Percentiles rank a stretch among this genome's conserved stretches.
These are phyloP conservation scores for Bipolaris bicolor DNA, from an alignment of 2,329 filamentous ascomycete species.

Conservation along the genomic window DNA sequence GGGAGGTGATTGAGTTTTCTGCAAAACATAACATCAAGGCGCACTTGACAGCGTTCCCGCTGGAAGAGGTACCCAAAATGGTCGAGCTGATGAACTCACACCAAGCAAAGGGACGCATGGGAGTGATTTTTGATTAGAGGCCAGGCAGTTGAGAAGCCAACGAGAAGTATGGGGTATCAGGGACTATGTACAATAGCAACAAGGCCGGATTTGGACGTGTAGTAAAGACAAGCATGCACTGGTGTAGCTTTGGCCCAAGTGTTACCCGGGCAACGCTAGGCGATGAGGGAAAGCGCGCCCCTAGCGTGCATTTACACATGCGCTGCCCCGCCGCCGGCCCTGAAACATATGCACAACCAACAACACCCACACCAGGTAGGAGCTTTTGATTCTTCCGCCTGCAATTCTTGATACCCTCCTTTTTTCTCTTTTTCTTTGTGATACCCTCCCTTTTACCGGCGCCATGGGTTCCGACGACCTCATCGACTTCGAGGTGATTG, in stretches of 20 bases:
- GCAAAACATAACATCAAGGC: slow-evolving; percentile 43
- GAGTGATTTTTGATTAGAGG: slow-evolving; percentile 34
- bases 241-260: neutral
- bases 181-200: neutral
- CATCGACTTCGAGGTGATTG: slow-evolving; percentile 84
- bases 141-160: neutral
- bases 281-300: slow-evolving; percentile 23
- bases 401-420: slow-evolving; percentile 3
- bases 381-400: slow-evolving; percentile 3
- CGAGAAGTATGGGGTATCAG: neutral
- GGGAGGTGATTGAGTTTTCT: slow-evolving; percentile 41
- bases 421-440: slow-evolving; percentile 30
- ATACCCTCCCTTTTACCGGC: slow-evolving; percentile 33
- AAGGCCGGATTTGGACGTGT: neutral
- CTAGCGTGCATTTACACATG: slow-evolving; percentile 21
- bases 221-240: neutral
- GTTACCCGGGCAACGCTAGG: slow-evolving; percentile 29
- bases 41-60: slow-evolving; percentile 35
- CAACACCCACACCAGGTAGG: slow-evolving; percentile 28
- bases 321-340: slow-evolving; percentile 24
- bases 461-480: slow-evolving; percentile 56
- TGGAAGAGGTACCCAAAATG: slow-evolving; percentile 46
- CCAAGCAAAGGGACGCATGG: slow-evolving; percentile 40
- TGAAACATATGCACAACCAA: slow-evolving; percentile 21
- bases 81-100: slow-evolving; percentile 43